Evolutionary conservation across 2,329 filamentous ascomycete species (phyloP), one percentile per base, ranked within the genome.

Genomic region (Aspergillus carbonarius): DNA sequence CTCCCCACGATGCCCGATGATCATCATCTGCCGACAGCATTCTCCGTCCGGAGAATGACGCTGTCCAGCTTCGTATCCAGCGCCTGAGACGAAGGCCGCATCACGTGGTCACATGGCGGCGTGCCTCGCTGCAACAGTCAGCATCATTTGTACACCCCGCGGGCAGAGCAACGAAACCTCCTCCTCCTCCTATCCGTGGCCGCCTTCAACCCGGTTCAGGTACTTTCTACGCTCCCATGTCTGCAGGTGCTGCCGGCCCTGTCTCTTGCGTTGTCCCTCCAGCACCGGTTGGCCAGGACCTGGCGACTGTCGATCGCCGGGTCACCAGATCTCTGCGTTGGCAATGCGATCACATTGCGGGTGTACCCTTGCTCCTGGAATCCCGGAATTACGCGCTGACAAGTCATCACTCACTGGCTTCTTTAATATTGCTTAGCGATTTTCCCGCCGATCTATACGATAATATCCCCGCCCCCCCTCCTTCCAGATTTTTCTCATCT

Each of bases 241-340:
- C 39, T 54, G 51, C 39, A 40, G 50, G 23, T 54, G 40, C 39
- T 34, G 25, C 23, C 37, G 50, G 39, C 7, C 30, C 15, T 53
- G 23, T 40, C 35, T 42, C 35, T 46, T n/a, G 20, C 12, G 42
- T 47, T 32, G 39, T 42, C 39, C 39, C 39, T 32, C 52, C 42
- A 55, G 40, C 50, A 53, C n/a, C 50, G 30, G 37, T 59, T 49
- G 34, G 55, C 53, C 47, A 46, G 60, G 55, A 39, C 52, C 58
- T 54, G 53, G 54, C 46, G 52, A 48, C 63, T 67, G 70, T 70
- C 67, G 68, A 71, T 72, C 68, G 58, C 50, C 59, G 62, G 64
- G 71, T 73, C 71, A 73, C 69, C 71, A 63, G 71, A 71, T 71
- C 70, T 69, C 67, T 73, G 71, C 61, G 71, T 67, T 73, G 71